Conservation (phyloP, 257 asterid genomes). For the Petunia secreta region DNA sequence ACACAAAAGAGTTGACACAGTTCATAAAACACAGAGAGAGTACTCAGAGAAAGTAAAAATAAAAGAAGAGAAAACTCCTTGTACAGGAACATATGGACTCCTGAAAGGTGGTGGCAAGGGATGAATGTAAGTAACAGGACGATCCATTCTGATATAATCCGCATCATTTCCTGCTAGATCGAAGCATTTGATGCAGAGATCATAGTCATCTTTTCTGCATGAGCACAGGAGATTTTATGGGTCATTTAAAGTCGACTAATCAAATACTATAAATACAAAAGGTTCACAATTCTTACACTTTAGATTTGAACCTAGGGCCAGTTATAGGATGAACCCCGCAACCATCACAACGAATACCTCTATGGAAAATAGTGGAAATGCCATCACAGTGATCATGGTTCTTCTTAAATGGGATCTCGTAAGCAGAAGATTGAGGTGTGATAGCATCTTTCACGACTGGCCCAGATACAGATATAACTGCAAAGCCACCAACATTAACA, state of each 20-base stretch:
- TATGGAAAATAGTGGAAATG: conserved; percentile 50
- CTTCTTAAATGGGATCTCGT: conserved; percentile 32
- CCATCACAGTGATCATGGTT: conserved; percentile 40
- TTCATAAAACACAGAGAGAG: conserved; percentile 6
- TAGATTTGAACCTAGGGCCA: conserved; percentile 91
- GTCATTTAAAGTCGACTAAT: neutral
- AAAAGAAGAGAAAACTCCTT: conserved; percentile 11
- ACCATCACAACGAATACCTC: conserved; percentile 87
- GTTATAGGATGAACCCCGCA: conserved; percentile 79
- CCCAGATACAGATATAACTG: conserved; percentile 28
- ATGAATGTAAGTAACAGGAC: conserved; percentile 45
- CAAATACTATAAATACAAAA: neutral
- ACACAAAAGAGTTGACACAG: neutral
- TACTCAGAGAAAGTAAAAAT: neutral
- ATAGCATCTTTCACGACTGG: conserved; percentile 34
- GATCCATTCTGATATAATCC: conserved; percentile 71
- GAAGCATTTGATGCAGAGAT: conserved; percentile 79
- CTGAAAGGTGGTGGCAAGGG: conserved; percentile 29
- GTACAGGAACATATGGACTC: conserved; percentile 47
- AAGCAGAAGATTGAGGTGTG: conserved; percentile 33
- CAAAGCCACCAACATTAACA: neutral
- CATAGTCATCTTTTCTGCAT: conserved; percentile 76
- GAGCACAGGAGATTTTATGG: conserved; percentile 21
- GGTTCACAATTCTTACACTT: conserved; percentile 57
- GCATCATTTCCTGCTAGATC: conserved; percentile 51